Evolutionary conservation across 495 filamentous ascomycete species (phyloP).

Genomic region (Saxophila tyrrhenica): DNA sequence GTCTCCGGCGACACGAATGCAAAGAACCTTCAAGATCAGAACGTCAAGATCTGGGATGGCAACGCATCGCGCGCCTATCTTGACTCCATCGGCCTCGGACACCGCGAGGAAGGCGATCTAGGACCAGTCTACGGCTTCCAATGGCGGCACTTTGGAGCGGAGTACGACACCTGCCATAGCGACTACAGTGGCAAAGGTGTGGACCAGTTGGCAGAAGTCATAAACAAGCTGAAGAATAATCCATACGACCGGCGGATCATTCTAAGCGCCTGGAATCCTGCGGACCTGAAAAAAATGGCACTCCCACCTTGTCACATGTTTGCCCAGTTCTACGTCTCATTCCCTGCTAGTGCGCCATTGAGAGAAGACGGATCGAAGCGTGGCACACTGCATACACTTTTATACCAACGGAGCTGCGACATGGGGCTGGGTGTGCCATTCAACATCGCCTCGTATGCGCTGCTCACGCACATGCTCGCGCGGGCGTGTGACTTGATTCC

Average conservation of each 20-base stretch:
- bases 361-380: constrained; percentile 24
- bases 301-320: constrained; percentile 98
- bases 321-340: constrained; percentile 94
- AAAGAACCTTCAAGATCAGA: constrained; percentile 54
- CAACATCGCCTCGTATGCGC: constrained; percentile 89
- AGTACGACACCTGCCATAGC: constrained; percentile 63
- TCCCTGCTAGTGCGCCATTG: constrained; percentile 20
- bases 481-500: constrained; percentile 72
- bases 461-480: constrained; percentile 89
- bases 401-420: constrained; percentile 93
- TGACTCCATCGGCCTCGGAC: constrained; percentile 64
- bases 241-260: constrained; percentile 87
- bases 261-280: constrained; percentile 85
- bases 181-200: constrained; percentile 85
- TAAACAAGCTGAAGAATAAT: constrained; percentile 65
- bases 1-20: constrained; percentile 73
- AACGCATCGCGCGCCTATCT: constrained; percentile 86
- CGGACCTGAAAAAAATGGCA: constrained; percentile 78
- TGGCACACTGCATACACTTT: constrained; percentile 66
- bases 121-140: constrained; percentile 98
- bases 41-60: constrained; percentile 96
- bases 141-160: constrained; percentile 94
- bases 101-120: constrained; percentile 76
- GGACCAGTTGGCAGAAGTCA: constrained; percentile 79
- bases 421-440: constrained; percentile 97